These are phyloP conservation scores for Thelephora terrestris DNA, from an alignment of 1,284 basidiomycete species.

Conservation along the genomic window DNA sequence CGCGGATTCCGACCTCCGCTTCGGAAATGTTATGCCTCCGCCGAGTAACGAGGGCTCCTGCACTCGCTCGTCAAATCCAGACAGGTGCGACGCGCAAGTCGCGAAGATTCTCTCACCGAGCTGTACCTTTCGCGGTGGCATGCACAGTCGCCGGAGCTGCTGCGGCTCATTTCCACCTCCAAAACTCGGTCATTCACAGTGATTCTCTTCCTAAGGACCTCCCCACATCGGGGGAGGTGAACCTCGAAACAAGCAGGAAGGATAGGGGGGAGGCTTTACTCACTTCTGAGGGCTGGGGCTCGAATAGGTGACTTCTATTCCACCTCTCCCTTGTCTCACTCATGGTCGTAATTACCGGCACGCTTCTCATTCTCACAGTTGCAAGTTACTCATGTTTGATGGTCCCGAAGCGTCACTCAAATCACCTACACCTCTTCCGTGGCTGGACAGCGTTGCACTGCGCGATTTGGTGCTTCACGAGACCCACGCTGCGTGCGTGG, in stretches of 20 bases:
- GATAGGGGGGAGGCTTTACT: conserved; percentile 21
- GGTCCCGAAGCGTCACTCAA: conserved; percentile 28
- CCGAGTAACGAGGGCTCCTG: background rate
- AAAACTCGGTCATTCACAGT: conserved; percentile 16
- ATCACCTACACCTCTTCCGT: conserved; percentile 38
- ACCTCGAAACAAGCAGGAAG: conserved; percentile 6
- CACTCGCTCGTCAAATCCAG: conserved; percentile 1
- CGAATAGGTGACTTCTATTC: conserved; percentile 34
- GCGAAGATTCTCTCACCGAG: conserved; percentile 10
- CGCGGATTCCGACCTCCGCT: too few relatives aligned
- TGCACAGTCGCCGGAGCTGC: conserved; percentile 13
- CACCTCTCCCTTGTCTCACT: conserved; percentile 11
- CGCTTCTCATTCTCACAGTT: background rate
- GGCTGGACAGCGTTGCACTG: conserved; percentile 57
- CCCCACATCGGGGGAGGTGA: background rate
- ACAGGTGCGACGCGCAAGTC: conserved; percentile 10
- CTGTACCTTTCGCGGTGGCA: conserved; percentile 8
- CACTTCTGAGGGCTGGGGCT: conserved; percentile 43
- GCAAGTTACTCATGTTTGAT: background rate
- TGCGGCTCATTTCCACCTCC: conserved; percentile 14
- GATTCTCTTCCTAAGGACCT: conserved; percentile 13
- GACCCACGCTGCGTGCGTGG: conserved; percentile 74
- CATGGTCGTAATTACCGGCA: background rate
- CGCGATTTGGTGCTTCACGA: conserved; percentile 70
- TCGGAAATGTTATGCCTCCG: background rate